These are phyloP conservation scores for Daldinia vernicosa DNA, from an alignment of 495 filamentous ascomycete species.

Conservation along the genomic window DNA sequence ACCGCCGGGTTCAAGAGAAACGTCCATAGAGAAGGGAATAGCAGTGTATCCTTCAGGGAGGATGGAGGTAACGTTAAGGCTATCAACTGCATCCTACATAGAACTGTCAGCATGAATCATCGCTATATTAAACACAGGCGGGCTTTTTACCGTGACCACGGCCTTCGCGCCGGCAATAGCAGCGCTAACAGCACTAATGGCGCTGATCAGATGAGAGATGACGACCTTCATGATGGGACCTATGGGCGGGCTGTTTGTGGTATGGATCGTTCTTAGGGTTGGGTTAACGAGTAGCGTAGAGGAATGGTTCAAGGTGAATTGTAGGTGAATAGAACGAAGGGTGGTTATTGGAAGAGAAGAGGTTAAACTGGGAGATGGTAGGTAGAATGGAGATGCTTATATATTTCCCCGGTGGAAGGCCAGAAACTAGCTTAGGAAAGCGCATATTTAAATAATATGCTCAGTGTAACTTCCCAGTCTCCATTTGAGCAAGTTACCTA, in stretches of 20 bases:
- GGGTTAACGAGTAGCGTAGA: background rate
- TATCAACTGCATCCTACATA: background rate
- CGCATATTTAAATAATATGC: background rate
- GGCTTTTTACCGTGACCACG: background rate
- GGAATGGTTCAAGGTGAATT: background rate
- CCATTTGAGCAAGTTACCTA: background rate
- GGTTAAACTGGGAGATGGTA: background rate
- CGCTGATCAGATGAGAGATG: conserved; percentile 6
- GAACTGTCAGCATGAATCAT: background rate
- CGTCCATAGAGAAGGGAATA: conserved; percentile 26
- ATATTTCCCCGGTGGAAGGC: no score
- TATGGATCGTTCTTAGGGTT: background rate
- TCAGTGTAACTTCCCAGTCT: background rate
- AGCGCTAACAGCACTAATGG: background rate
- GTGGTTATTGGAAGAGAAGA: background rate
- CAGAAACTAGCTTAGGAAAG: background rate
- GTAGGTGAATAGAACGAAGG: background rate
- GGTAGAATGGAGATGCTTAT: background rate
- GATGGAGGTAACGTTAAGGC: background rate
- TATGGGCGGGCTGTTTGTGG: background rate
- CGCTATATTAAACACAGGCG: background rate
- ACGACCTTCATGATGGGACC: conserved; percentile 11
- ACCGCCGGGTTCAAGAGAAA: conserved; percentile 27
- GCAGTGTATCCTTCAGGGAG: conserved; percentile 22
- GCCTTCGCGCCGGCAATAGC: background rate